These are phyloP conservation scores for Suillus discolor DNA, from an alignment of 768 basidiomycete species.

Conservation along the genomic window DNA sequence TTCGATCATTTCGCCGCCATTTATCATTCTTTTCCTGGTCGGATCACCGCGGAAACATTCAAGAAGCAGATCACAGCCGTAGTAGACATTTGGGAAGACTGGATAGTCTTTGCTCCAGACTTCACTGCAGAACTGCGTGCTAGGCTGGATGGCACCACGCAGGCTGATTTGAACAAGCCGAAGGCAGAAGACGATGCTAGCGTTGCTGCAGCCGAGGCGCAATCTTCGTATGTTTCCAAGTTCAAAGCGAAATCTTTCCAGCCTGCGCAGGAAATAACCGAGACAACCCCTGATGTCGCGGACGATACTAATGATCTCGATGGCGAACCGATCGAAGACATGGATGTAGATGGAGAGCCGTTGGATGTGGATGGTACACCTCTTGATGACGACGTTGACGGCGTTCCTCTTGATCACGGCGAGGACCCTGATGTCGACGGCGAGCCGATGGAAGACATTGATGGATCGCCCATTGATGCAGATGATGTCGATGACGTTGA, in stretches of 20 bases:
- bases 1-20: slow-evolving; percentile 96
- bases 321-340: slow-evolving; percentile 51
- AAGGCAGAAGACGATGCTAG: slow-evolving; percentile 28
- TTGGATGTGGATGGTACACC: slow-evolving; percentile 37
- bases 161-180: slow-evolving; percentile 29
- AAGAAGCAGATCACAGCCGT: slow-evolving; percentile 89
- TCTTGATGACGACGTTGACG: slow-evolving; percentile 41
- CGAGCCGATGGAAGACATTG: slow-evolving; percentile 35
- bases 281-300: slow-evolving; percentile 29
- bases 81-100: slow-evolving; percentile 97
- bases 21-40: slow-evolving; percentile 93
- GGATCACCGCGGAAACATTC: slow-evolving; percentile 96
- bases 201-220: slow-evolving; percentile 21
- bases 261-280: slow-evolving; percentile 53
- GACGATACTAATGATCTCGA: slow-evolving; percentile 50
- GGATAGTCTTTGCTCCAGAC: slow-evolving; percentile 94
- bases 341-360: slow-evolving; percentile 55
- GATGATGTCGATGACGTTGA: slow-evolving; percentile 17
- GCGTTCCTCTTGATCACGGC: slow-evolving; percentile 36
- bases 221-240: slow-evolving; percentile 49
- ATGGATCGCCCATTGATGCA: slow-evolving; percentile 41
- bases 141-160: slow-evolving; percentile 67
- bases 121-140: slow-evolving; percentile 73
- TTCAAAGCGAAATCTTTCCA: slow-evolving; percentile 84
- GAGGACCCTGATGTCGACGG: slow-evolving; percentile 26